Base-by-base conservation (phyloP, 2,329 filamentous ascomycete species). In the Aspergillus sp. region DNA sequence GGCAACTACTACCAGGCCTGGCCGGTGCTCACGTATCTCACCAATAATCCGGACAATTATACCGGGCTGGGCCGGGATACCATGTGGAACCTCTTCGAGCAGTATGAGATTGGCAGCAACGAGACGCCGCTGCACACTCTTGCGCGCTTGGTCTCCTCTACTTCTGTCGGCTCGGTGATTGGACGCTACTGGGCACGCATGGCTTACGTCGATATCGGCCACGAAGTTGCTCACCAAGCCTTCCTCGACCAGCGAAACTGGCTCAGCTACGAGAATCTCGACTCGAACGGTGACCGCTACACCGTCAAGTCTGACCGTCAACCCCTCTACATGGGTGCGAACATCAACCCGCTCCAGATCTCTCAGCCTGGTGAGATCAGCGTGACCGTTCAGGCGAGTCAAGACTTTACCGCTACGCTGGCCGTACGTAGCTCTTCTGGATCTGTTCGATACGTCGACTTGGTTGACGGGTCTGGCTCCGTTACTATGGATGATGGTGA, bases 41-140 rank as follows among this genome's bases (percentile, higher is more conserved):
- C 58, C 7, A 61, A 54, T 22, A 63, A 63, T 30, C 61, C 61
- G 1, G 61, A 63, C 48, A 61, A 63, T n/a, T 63, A 50, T 15
- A 54, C 34, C 9, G 58, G 58, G 2, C 54, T 63, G 1, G 61
- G 61, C 3, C 34, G 11, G 17, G 57, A 61, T n/a, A 30, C 50
- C 1, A 50, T 63, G 8, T 30, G 50, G 30, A 23, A 61, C 17
- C 19, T 63, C 11, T 61, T 52, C 19, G 17, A 30, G 8, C 38
- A 63, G 38, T 63, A 63, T 51, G 46, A 55, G 28, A 31, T 43
- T n/a, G 50, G 28, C 15, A 63, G 61, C 38, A 63, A 63, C n/a
- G 61, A 63, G 34, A 63, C 61, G 3, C 61, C 61, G n/a, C 50
- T 63, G n/a, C 61, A 63, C 41, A 61, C 61, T 3, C 54, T 61